Conservation (phyloP, 305 asterid genomes). For the Vinca major region DNA sequence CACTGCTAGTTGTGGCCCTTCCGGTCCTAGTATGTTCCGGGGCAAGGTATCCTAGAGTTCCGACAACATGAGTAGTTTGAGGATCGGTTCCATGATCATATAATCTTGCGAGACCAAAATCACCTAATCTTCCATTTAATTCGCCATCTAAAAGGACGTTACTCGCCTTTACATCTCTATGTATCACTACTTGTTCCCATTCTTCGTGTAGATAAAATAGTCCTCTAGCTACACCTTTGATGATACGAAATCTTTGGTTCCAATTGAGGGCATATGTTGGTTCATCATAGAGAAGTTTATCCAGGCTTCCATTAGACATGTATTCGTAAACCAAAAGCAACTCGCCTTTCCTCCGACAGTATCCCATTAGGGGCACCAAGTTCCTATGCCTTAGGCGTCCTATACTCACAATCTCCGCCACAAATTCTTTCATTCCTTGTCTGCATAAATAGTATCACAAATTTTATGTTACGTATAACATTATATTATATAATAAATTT, state of each 20-base stretch:
- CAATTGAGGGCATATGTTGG: constrained; percentile 34
- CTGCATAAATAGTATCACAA: no score
- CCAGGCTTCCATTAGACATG: constrained; percentile 62
- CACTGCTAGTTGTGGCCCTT: constrained; percentile 52
- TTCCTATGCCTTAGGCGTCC: constrained; percentile 61
- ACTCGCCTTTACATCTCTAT: constrained; percentile 33
- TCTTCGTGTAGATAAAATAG: constrained; percentile 28
- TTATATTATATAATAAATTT: no score
- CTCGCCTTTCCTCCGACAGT: constrained; percentile 50
- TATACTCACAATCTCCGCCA: constrained; percentile 51
- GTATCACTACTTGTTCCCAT: constrained; percentile 28
- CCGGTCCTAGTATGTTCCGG: constrained; percentile 57
- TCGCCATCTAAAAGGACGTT: constrained; percentile 26
- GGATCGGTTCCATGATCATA: constrained; percentile 28
- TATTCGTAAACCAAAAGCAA: constrained; percentile 50
- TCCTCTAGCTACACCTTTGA: constrained; percentile 28
- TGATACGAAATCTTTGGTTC: constrained; percentile 30
- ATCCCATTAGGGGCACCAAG: constrained; percentile 51
- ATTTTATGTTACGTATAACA: no score
- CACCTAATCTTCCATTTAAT: constrained; percentile 29
- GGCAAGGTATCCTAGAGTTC: constrained; percentile 62
- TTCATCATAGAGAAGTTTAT: constrained; percentile 31
- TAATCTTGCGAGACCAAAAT: constrained; percentile 32
- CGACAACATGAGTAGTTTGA: constrained; percentile 44
- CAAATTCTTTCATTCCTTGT: constrained; percentile 45